Base-by-base conservation (phyloP, 176 grass and related monocot species). In the Musa beccarii region DNA sequence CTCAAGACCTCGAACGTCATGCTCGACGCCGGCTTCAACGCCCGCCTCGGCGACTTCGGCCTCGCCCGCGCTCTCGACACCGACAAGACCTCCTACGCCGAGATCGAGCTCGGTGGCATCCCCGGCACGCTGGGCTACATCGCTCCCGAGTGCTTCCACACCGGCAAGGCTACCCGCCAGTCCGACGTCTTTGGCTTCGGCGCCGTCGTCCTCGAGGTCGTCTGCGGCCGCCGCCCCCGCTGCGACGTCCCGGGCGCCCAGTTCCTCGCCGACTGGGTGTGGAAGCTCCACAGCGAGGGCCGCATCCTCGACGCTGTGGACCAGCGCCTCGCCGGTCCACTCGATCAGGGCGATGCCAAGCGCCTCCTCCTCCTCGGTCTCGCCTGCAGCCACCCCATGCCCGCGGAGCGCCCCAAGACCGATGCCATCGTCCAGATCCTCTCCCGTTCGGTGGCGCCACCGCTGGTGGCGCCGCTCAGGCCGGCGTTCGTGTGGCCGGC, bases 31-130 rank as follows among this genome's bases (percentile, higher is more conserved):
- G 53, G 78, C 15, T 89, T 84, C 69, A 51, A 79, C 26, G 89
- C 92, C 8, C 79, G 83, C 1, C 78, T 92, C 13, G 89, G 92
- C 26, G 89, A 96, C 76, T 96, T 96, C 75, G 92, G 92, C 28
- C 92, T 92, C 15, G 92, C 86, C 1, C 84, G 89, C 14, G 82
- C 85, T 29, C 16, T 89, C 16, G 82, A 96, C 0, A 71, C 59
- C 24, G 80, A 76, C 68, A 82, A 67, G n/a, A 81, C 61, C 64
- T 85, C 84, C 61, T 79, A 61, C 65, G 85, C 83, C 29, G 89
- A 91, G 63, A 12, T 75, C 34, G 24, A 69, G 67, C 67, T 69
- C 16, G 67, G 34, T 1, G 67, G n/a, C 76, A 54, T 86, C 53
- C 82, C 86, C 49, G 92, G 92, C 25, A 89, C 92, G 1, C 52